Base-by-base conservation (phyloP, 192 early-diverging fungal genomes). In the Mortierella antarctica region DNA sequence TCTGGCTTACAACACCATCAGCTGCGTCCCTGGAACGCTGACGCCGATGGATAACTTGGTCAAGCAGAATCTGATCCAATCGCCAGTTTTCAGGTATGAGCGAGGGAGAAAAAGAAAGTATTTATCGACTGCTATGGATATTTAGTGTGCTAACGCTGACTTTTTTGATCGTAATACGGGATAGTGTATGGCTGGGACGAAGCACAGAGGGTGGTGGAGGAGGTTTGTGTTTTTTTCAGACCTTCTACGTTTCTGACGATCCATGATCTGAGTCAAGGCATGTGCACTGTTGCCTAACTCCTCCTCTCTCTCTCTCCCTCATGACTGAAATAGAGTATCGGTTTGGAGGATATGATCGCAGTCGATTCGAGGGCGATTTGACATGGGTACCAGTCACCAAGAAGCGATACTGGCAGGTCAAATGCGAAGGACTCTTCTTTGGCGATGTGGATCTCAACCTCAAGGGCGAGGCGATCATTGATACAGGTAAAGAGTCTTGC, bases 21-120 rank as follows among this genome's bases (percentile, higher is more conserved):
- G 75, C 4, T 68, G 76, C 20, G 83, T 84, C 11, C 54, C 74
- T 20, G 86, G 85, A 39, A 74, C 78, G 6, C 67, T 81, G 54
- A 88, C 86, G 8, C 88, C 88, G 21, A 71, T 92, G 53, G 87
- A 90, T 58, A 90, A 89, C 67, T 73, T 91, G 51, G 83, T 89
- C 57, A 73, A 85, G 39, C 88, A 93, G 63, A 83, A 83, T 42
- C 69, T 89, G 42, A 84, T 93, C 1, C 71, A 82, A 14, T 62
- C 83, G 9, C 91, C 92, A 2, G 53, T 86, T 4, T 93, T 91
- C 52, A 79, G 74, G 74, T 77, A 65, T 12, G 2, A 21, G 53
- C 44, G 2, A 56, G 21, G 15, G 18, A 7, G 13, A n/a, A n/a
- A 6, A 62, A 46, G 20, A 53, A 40, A 18, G 14, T 0, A 45